Conservation (phyloP, 2,329 filamentous ascomycete genomes). For the Pyrenophora tritici-repentis region DNA sequence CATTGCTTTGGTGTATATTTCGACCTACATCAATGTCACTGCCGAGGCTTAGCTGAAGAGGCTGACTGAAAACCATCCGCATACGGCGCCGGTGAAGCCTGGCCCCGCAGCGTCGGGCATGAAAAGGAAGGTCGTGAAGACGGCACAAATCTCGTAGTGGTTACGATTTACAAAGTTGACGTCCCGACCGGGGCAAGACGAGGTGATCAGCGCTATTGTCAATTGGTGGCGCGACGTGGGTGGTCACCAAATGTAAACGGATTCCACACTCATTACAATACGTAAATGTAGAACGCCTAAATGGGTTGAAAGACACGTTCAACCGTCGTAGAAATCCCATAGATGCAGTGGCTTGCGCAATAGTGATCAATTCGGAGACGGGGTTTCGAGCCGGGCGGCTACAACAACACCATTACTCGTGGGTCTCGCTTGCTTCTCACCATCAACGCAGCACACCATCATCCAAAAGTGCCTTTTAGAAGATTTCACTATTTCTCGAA, state of each 20-base stretch:
- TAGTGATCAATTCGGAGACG: neutral
- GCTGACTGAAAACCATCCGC: constrained; percentile 4
- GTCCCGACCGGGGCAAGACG: neutral
- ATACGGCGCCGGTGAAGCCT: constrained; percentile 18
- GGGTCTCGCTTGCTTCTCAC: neutral
- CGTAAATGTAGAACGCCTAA: no score
- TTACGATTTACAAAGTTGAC: neutral
- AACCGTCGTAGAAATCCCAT: neutral
- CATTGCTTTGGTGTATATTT: neutral
- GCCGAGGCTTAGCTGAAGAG: constrained; percentile 7
- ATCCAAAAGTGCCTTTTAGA: neutral
- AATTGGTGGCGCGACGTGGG: neutral
- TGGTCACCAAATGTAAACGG: no score
- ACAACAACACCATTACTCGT: neutral
- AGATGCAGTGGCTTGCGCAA: neutral
- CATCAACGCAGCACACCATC: neutral
- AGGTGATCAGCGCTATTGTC: neutral
- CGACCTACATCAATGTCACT: neutral
- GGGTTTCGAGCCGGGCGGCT: constrained; percentile 1
- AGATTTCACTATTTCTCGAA: neutral
- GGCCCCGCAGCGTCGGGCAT: constrained; percentile 4
- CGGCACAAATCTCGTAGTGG: constrained; percentile 4
- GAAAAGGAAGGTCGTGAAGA: constrained; percentile 1
- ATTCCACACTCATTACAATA: no score
- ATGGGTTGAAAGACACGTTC: no score